phyloP scores from a whole-genome alignment of 352 stramenopile genomes.

The Globisporangium yorkense region DNA sequence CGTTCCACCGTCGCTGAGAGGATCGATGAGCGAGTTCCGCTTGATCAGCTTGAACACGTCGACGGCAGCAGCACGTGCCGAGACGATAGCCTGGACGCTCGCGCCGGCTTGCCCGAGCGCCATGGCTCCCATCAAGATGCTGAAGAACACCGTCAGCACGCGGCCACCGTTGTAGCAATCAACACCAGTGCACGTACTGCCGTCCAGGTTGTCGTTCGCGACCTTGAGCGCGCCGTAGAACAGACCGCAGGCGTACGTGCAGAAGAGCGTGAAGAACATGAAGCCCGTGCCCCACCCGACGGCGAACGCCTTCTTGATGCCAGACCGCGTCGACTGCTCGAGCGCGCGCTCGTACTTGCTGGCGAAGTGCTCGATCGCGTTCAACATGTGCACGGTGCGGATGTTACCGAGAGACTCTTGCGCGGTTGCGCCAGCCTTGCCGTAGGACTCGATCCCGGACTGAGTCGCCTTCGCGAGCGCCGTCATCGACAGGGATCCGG shows the following conservation, averaged over 20 bases:
- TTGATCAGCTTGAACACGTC: slow-evolving; percentile 67
- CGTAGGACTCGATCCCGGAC: slow-evolving; percentile 48
- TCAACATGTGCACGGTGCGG: slow-evolving; percentile 76
- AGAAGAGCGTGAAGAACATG: slow-evolving; percentile 62
- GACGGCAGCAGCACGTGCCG: slow-evolving; percentile 43
- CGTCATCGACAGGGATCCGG: slow-evolving; percentile 45
- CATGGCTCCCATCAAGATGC: slow-evolving; percentile 64
- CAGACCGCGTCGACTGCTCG: slow-evolving; percentile 30
- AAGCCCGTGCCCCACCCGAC: slow-evolving; percentile 50
- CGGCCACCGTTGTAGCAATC: slow-evolving; percentile 54
- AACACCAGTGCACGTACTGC: slow-evolving; percentile 28
- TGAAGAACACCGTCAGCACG: slow-evolving; percentile 66
- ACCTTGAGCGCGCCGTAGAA: slow-evolving; percentile 71
- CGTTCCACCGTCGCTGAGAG: slow-evolving; percentile 22
- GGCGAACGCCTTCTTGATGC: slow-evolving; percentile 41
- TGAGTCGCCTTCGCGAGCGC: slow-evolving; percentile 41
- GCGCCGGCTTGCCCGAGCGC: slow-evolving; percentile 56
- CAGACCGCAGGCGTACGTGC: slow-evolving; percentile 70
- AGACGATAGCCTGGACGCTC: slow-evolving; percentile 42
- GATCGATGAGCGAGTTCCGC: slow-evolving; percentile 47
- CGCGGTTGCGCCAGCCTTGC: slow-evolving; percentile 51
- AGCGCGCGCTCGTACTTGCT: slow-evolving; percentile 54
- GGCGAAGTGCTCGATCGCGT: slow-evolving; percentile 50
- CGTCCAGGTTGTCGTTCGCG: slow-evolving; percentile 46
- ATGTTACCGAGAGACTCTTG: slow-evolving; percentile 70